Evolutionary conservation across 345 rosid species (phyloP), one percentile per base, ranked within the genome.

Genomic region (Kernera saxatilis): DNA sequence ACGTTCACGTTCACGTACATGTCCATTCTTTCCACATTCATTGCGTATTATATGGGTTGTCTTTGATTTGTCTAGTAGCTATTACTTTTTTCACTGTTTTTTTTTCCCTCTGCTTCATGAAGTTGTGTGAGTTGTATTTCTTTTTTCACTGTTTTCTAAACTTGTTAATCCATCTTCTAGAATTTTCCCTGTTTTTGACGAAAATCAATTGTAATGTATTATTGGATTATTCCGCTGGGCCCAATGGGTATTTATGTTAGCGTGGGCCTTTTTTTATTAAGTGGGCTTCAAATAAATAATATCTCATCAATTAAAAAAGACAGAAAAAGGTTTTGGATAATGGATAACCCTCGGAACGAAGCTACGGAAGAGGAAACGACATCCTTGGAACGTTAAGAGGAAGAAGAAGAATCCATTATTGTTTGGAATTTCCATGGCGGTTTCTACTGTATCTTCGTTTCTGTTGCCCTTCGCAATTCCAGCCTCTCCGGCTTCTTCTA

Each of bases 391-490:
- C 48, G 5, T 23, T 19, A 17, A 44, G 32, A 44, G 25, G 59
- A 67, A 18, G 65, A 44, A 55, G 61, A 50, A 45, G 44, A 35
- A 21, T 74, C 49, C 56, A 60, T 51, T 57, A 21, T 35, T 4
- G 2, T 17, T 9, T 1, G 13, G 29, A 25, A 2, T 55, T 48
- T 68, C 77, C 49, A 86, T 93, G 97, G 94, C 87, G 19, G 52
- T 82, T 10, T 79, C 89, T 63, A 85, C 88, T 43, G 48, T 88
- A 37, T 73, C 91, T 23, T 75, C 91, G 8, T 51, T 84, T 22
- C 46, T 89, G 4, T 44, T 83, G 1, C 84, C 89, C 65, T 85
- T 83, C 36, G 50, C 75, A 15, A 61, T 67, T 43, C 77, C 84
- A 41, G 67, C 15, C 46, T 79, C 88, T 62, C 49, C 82, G 8